Evolutionary conservation across 2,329 filamentous ascomycete species (phyloP).

Genomic region (Coniochaeta sp.): DNA sequence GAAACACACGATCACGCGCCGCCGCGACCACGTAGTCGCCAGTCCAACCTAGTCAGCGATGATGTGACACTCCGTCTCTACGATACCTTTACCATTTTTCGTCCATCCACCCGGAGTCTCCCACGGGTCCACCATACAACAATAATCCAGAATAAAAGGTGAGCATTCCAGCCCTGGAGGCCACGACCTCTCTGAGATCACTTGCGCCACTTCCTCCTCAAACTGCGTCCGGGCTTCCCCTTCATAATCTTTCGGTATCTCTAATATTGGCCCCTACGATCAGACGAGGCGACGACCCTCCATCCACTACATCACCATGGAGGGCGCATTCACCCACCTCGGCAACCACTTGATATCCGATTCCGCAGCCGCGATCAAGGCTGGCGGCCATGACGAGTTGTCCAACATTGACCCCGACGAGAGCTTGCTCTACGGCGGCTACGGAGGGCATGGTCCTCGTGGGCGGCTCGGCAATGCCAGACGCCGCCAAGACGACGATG

Average conservation of each 20-base stretch:
- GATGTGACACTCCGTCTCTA: conserved; percentile 1
- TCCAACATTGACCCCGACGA: conserved; percentile 71
- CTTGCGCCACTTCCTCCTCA: not conserved
- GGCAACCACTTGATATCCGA: conserved; percentile 82
- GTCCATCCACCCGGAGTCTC: not conserved
- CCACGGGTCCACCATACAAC: not conserved
- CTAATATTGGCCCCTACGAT: not conserved
- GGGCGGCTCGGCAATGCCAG: conserved; percentile 37
- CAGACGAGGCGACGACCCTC: not conserved
- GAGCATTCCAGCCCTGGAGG: not conserved
- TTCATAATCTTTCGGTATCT: not conserved
- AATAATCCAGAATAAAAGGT: not conserved
- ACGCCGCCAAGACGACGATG: conserved; percentile 71
- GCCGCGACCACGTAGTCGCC: not conserved
- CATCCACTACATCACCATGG: conserved; percentile 46
- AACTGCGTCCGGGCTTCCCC: not conserved
- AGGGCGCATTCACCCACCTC: conserved; percentile 81
- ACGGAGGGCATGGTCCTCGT: conserved; percentile 48
- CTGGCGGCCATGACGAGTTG: conserved; percentile 68
- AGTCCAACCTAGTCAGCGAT: not conserved
- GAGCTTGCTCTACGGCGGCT: conserved; percentile 66
- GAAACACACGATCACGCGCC: not conserved
- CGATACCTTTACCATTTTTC: not conserved
- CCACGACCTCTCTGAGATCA: too few species aligned
- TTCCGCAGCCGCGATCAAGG: conserved; percentile 80